Evolutionary conservation across 2,329 filamentous ascomycete genomes (phyloP), one percentile per base, ranked within the genome.

Genomic region (Didymella lethalis): DNA sequence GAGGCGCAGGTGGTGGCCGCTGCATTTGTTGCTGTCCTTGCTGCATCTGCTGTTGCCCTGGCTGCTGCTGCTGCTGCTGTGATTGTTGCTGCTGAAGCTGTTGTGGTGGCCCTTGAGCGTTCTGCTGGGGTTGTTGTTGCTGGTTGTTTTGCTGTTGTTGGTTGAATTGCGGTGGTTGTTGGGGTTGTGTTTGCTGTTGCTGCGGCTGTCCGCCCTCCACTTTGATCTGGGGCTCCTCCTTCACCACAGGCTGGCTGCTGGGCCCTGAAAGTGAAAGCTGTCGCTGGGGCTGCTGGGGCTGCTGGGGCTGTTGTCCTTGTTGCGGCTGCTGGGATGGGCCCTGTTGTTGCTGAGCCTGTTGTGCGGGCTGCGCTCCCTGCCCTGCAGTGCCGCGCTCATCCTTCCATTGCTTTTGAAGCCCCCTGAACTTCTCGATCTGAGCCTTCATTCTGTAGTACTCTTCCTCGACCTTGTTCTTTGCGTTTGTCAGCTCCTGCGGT

Each of bases 141-240:
- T 63, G 63, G 45, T 73, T 67, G 26, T 60, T 62, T 36, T 36
- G 32, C 28, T 68, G 69, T 57, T 71, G 69, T 57, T 71, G 63
- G 56, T 67, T 74, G 59, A 70, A 70, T 18, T 74, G 70, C 49
- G 69, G 62, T n/a, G 66, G 61, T 48, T 71, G 48, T 20, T 49
- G 52, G 18, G 34, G 20, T 40, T 55, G 50, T 23, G 40, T 31
- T 50, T 57, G 54, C 25, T 58, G 67, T 45, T 67, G 70, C n/a
- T 62, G 61, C 41, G 61, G 48, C 34, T 67, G 64, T 25, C 65
- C 70, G n/a, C 68, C 70, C 55, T 77, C 75, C n/a, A 74, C 53
- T 61, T 77, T 77, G 54, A 77, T 73, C 23, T 75, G 72, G 5
- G 73, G 72, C 60, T 75, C 70, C 34, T 70, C 70, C 46, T 76